Percentiles rank a stretch among this genome's conserved stretches.
Conservation (phyloP, 352 stramenopile genomes). For the Pythium monospermum region DNA sequence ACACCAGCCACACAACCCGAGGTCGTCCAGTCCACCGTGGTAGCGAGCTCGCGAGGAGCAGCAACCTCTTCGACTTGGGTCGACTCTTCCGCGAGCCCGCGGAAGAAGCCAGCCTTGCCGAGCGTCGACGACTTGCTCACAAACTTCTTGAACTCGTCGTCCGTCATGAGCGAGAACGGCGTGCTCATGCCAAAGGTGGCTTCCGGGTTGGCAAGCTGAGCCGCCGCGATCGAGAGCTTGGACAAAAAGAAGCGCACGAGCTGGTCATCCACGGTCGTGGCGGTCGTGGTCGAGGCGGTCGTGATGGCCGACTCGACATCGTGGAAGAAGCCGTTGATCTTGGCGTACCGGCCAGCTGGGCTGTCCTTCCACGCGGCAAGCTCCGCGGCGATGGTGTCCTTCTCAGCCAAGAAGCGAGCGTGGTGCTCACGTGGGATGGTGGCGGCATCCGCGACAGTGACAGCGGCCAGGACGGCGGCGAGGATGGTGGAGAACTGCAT, state of each 20-base stretch:
- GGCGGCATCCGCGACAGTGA: conserved; percentile 12
- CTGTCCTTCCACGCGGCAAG: conserved; percentile 44
- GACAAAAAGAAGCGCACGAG: conserved; percentile 57
- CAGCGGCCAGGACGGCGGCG: conserved; percentile 19
- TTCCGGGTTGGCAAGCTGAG: conserved; percentile 41
- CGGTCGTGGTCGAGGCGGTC: conserved; percentile 3
- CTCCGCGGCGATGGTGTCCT: conserved; percentile 27
- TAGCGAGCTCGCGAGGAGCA: neutral
- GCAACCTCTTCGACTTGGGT: conserved; percentile 16
- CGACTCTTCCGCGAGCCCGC: neutral
- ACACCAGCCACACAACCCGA: conserved; percentile 59
- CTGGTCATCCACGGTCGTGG: conserved; percentile 33
- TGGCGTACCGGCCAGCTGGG: conserved; percentile 33
- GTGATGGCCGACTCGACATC: conserved; percentile 3
- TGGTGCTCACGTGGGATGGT: conserved; percentile 32
- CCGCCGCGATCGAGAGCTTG: conserved; percentile 44
- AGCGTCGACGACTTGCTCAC: conserved; percentile 37
- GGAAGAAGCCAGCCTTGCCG: conserved; percentile 6
- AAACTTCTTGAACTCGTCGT: conserved; percentile 59
- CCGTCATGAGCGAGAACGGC: conserved; percentile 66
- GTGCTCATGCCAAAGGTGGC: conserved; percentile 53
- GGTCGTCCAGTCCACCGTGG: conserved; percentile 42
- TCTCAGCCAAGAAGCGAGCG: conserved; percentile 40
- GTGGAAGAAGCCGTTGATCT: conserved; percentile 37
- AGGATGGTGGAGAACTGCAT: conserved; percentile 27